Base-by-base conservation (phyloP, 129 eudicot genomes). In the Gnaphalium uliginosum region DNA sequence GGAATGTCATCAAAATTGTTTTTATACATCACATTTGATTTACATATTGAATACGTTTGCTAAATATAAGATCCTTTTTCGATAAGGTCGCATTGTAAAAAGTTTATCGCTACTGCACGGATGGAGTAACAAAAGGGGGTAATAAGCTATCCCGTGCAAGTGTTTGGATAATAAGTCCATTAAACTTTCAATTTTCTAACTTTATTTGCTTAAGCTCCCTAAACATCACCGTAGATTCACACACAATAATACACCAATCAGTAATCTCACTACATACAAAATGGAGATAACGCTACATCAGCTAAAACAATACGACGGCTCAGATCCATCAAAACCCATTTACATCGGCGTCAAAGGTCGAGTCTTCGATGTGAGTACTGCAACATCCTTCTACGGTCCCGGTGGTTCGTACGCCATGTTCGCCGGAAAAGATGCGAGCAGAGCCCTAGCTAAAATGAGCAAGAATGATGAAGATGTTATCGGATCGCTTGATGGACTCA, bases 391-490 rank as follows among this genome's bases (percentile, higher is more conserved):
- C 81, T 93, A 93, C 83, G 98, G 98, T 24, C 96, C 96, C 56
- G 98, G 96, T 62, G 98, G 98, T 50, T 56, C 95, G 14, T 93
- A 93, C 84, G 81, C 85, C 80, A 77, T 93, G 85, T 93, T 93
- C 79, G 90, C 98, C 66, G 98, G 98, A 21, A 93, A 93, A 75
- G 98, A 93, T 62, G 98, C 98, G 0, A 93, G 85, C 84, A 76
- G 98, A 29, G 98, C 95, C 17, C 87, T 93, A 23, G 98, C 96
- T n/a, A 93, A 93, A 86, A 90, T 93, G 98, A 93, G 96, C 84
- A 93, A 93, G 83, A 76, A 90, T 71, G 95, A 88, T 4, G 91
- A 84, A 25, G 98, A 93, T 71, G 95, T 93, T 7, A 71, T 80
- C 50, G 80, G 88, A 8, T 73, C 83, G 13, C 87, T 93, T 26